Percentiles rank a stretch among this genome's conserved stretches.
Evolutionary conservation across 148 eudicot species (phyloP).

Genomic region (Chenopodium suecicum): DNA sequence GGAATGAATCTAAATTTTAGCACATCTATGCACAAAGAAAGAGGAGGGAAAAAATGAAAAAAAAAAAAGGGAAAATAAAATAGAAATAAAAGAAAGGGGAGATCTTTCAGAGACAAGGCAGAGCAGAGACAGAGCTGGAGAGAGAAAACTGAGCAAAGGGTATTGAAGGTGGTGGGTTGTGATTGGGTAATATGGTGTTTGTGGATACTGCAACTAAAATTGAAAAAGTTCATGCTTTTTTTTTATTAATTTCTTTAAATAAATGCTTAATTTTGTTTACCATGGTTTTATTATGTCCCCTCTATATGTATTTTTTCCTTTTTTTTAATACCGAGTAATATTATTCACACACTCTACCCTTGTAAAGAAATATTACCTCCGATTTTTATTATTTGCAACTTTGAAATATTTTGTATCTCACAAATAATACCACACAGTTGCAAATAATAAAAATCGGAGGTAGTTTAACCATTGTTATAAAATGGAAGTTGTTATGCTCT

Average conservation of each 20-base stretch:
- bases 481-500: no score
- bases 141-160: slow-evolving; percentile 15
- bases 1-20: slow-evolving; percentile 51
- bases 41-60: not conserved
- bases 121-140: slow-evolving; percentile 17
- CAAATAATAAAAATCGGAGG: no score
- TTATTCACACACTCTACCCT: no score
- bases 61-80: no score
- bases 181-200: slow-evolving; percentile 35
- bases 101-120: slow-evolving; percentile 31
- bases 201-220: slow-evolving; percentile 28
- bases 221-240: slow-evolving; percentile 21
- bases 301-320: no score
- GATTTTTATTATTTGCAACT: no score
- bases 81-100: not conserved
- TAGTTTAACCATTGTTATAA: no score
- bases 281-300: no score
- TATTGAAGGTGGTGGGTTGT: slow-evolving; percentile 27
- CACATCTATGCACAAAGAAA: slow-evolving; percentile 36
- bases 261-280: not conserved
- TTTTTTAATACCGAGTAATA: no score
- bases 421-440: no score
- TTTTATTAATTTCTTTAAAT: not conserved
- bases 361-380: no score
- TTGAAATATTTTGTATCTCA: no score